Base-by-base conservation (phyloP, 352 stramenopile genomes). In the Pythium oligandrum region DNA sequence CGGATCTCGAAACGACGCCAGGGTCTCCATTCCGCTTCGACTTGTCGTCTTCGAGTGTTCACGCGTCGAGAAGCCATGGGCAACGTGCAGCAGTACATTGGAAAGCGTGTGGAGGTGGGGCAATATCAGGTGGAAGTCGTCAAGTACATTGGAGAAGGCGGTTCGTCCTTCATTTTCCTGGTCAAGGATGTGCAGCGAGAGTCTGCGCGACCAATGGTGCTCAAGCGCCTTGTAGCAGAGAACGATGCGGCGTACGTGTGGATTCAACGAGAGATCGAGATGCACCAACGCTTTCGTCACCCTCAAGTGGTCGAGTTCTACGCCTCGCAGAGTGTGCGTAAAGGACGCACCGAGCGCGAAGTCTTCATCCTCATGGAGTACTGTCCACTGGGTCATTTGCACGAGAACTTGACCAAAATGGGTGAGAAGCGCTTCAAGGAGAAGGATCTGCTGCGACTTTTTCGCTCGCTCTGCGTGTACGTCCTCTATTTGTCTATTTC, bases 291-390 rank as follows among this genome's bases (percentile, higher is more conserved):
- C 3, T 82, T 92, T 55, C 71, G 61, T 34, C 75, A 88, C 49
- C 63, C 75, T 43, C 71, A 85, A 43, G 65, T 92, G 40, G 79
- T 92, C 47, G 73, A 90, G 57, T 90, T 78, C 57, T 52, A 85
- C 44, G 66, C 73, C 11, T 86, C 75, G 9, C 66, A 83, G 36
- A 72, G 73, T 33, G 69, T 65, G 48, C 50, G 55, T 6, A 63
- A 70, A 31, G 53, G 53, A 37, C 59, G 63, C 12, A 54, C 44
- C 42, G 77, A 88, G 64, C 80, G 50, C 43, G 93, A 98, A 59
- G 91, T 98, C 50, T 88, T 95, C 49, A 97, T 98, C 58, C 70
- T 98, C 52, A 98, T 99, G 89, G 96, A 98, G 68, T 98, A 96
- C 65, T 98, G 93, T 55, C 82, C 95, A 17, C 78, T 87, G 5